Base-by-base conservation (phyloP, 148 eudicot genomes). In the Chenopodium berlandieri region DNA sequence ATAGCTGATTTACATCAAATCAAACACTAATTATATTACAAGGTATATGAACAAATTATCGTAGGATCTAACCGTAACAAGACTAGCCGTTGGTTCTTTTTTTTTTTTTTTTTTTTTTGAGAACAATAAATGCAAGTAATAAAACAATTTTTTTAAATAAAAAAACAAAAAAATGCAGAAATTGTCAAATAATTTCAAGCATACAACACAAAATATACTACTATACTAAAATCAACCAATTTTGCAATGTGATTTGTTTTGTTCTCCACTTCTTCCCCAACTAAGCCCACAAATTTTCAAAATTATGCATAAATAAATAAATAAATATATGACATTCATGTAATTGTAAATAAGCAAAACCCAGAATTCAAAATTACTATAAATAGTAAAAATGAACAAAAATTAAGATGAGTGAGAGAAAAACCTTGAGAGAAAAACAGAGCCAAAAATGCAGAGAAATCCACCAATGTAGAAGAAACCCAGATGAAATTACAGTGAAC, bases 401-500 rank as follows among this genome's bases (percentile, higher is more conserved):
- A 50, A 4, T 40, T 40, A 50, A 63, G 44, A 14, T 32, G 27
- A 48, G 17, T 30, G 60, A 23, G 2, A 37, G 3, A 4, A 14
- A 23, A 23, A 60, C 46, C 32, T 30, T 30, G 46, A 13, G 56
- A 23, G 54, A 22, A 19, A 32, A 50, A 23, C 6, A 9, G 46
- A 47, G 3, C 19, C 9, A 9, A 70, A 11, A 25, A 70, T n/a
- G 37, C 6, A 52, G 73, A 46, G 37, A 52, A 64, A 71, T 46
- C 78, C 69, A 56, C 32, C 10, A 52, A 68, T 40, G 58, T 68
- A 58, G 67, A 37, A 40, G 50, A 78, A 77, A 63, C 67, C 81
- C 81, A 71, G 73, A 47, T 82, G 32, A 65, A 30, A 40, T 70
- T 66, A 48, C 65, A 78, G 71, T 78, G 65, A 40, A 68, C 2